These are phyloP conservation scores for Rhizopus sp. DNA, from an alignment of 371 early-diverging fungal genomes.

Conservation along the genomic window DNA sequence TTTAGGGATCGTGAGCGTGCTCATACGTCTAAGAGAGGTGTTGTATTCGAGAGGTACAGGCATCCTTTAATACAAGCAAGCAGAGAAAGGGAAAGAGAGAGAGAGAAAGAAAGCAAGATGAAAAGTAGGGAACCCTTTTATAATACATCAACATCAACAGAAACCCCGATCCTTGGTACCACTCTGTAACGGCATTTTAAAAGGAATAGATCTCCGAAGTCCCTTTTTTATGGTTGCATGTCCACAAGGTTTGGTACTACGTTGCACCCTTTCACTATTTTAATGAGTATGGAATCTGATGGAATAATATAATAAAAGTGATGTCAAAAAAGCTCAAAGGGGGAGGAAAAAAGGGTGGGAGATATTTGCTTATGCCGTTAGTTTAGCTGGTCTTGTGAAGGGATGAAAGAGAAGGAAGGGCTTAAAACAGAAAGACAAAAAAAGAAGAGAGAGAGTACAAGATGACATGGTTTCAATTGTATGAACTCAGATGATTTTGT, in stretches of 20 bases:
- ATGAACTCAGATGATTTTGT: not conserved
- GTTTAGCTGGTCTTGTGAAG: not conserved
- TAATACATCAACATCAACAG: not conserved
- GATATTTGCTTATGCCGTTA: no score
- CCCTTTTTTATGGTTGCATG: conserved; percentile 3
- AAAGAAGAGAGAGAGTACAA: not conserved
- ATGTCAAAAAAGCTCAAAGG: no score
- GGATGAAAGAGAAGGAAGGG: not conserved
- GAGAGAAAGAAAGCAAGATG: conserved; percentile 8
- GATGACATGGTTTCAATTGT: not conserved
- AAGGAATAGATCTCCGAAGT: conserved; percentile 16
- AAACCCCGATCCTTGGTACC: not conserved
- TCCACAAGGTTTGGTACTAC: conserved; percentile 2
- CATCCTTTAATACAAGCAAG: conserved; percentile 23
- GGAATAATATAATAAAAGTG: not conserved
- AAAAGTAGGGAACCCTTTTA: conserved; percentile 1
- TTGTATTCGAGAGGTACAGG: conserved; percentile 43
- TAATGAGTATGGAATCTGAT: not conserved
- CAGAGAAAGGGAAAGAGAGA: conserved; percentile 2
- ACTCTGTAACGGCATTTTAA: not conserved
- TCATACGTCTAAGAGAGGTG: conserved; percentile 37
- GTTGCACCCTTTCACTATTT: not conserved
- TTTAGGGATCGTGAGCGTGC: conserved; percentile 42
- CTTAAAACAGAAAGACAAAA: not conserved
- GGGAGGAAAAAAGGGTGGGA: not conserved